phyloP scores from a whole-genome alignment of 805 yeast species.

The Priceomyces carsonii region DNA sequence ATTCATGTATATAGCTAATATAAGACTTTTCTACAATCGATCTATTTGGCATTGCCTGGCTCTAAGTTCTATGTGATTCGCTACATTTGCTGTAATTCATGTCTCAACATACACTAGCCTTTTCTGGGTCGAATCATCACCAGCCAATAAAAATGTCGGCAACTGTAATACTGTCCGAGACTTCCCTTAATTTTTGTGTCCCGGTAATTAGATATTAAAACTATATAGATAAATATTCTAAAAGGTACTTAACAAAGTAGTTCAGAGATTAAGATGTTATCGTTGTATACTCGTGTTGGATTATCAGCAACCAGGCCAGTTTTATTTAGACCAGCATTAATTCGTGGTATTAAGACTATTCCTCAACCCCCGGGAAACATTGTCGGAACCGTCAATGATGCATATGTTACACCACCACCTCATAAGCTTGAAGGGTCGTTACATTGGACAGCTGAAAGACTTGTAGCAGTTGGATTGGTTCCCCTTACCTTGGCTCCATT shows the following conservation, averaged over 20 bases:
- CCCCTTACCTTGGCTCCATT: constrained; percentile 68
- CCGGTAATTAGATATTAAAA: constrained; percentile 1
- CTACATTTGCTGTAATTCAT: too few species aligned
- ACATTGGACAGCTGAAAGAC: constrained; percentile 74
- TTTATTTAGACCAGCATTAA: constrained; percentile 18
- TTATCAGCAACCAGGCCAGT: constrained; percentile 18
- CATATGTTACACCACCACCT: constrained; percentile 60
- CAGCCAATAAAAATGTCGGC: constrained; percentile 14
- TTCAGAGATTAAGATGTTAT: constrained; percentile 26
- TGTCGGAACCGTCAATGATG: constrained; percentile 72
- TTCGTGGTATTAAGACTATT: constrained; percentile 46
- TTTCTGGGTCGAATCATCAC: too few species aligned
- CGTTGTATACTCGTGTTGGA: constrained; percentile 30
- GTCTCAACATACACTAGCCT: too few species aligned
- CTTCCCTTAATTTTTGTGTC: constrained; percentile 12
- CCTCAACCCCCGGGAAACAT: constrained; percentile 76
- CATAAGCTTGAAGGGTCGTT: constrained; percentile 63
- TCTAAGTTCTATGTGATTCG: too few species aligned
- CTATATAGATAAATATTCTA: too few species aligned
- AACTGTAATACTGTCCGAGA: constrained; percentile 13
- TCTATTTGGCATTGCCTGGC: too few species aligned
- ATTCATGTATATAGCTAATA: too few species aligned
- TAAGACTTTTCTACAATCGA: too few species aligned
- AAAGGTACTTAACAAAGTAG: too few species aligned
- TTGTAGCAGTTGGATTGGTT: constrained; percentile 57